These are phyloP conservation scores for Aspergillus conjunctus DNA, from an alignment of 495 filamentous ascomycete genomes.

Conservation along the genomic window DNA sequence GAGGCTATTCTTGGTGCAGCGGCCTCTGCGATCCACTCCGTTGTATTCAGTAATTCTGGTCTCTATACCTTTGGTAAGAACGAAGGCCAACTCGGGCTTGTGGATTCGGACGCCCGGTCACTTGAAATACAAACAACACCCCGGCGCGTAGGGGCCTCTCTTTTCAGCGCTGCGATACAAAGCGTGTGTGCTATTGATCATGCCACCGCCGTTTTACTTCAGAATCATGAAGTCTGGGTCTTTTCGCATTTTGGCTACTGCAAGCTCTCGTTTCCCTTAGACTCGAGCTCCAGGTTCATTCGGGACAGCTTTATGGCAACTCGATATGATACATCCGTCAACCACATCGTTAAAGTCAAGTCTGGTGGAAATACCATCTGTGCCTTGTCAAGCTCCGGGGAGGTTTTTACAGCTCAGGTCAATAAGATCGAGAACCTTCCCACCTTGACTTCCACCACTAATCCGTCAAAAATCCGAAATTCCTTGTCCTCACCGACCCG, in stretches of 20 bases:
- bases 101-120: slow-evolving; percentile 91
- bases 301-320: slow-evolving; percentile 66
- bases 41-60: slow-evolving; percentile 77
- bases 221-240: slow-evolving; percentile 86
- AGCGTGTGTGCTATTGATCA: slow-evolving; percentile 88
- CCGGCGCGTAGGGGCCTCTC: slow-evolving; percentile 81
- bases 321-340: slow-evolving; percentile 63
- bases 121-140: slow-evolving; percentile 80
- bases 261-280: slow-evolving; percentile 77
- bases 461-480: slow-evolving; percentile 80
- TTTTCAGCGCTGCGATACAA: slow-evolving; percentile 75
- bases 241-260: slow-evolving; percentile 94
- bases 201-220: slow-evolving; percentile 82
- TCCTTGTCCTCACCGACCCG: slow-evolving; percentile 73
- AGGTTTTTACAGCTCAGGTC: slow-evolving; percentile 79
- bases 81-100: slow-evolving; percentile 87
- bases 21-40: slow-evolving; percentile 90
- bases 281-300: slow-evolving; percentile 69
- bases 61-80: slow-evolving; percentile 97
- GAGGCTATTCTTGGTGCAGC: slow-evolving; percentile 81
- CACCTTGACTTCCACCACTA: slow-evolving; percentile 75
- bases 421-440: slow-evolving; percentile 63
- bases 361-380: slow-evolving; percentile 89
- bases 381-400: slow-evolving; percentile 77
- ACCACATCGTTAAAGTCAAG: slow-evolving; percentile 71